Conservation (phyloP, 768 basidiomycete genomes). For the Multifurca ochricompacta region DNA sequence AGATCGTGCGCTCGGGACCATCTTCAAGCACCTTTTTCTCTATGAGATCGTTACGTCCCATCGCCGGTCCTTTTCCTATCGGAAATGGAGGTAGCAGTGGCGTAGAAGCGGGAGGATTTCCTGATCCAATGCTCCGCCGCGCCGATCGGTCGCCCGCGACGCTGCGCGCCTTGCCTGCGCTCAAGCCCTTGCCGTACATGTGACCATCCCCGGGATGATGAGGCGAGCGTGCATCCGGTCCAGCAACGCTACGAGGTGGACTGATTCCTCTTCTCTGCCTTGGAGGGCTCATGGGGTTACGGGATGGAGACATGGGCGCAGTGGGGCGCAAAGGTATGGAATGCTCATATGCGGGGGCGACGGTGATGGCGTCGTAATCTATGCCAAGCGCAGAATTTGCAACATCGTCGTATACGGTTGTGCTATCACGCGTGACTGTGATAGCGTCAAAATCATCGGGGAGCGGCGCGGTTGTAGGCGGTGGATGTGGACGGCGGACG, state of each 20-base stretch:
- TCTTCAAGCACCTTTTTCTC: slow-evolving; percentile 30
- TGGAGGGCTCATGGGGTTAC: not conserved
- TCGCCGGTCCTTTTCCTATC: slow-evolving; percentile 13
- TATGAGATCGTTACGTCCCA: slow-evolving; percentile 26
- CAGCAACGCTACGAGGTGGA: slow-evolving; percentile 15
- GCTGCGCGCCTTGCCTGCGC: slow-evolving; percentile 17
- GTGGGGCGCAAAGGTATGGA: not conserved
- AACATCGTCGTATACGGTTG: slow-evolving; percentile 16
- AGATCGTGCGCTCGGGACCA: slow-evolving; percentile 30
- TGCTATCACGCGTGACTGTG: slow-evolving; percentile 21
- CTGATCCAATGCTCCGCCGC: slow-evolving; percentile 9
- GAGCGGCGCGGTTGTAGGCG: slow-evolving; percentile 34
- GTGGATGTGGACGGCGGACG: slow-evolving; percentile 33
- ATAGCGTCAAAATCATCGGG: slow-evolving; percentile 37
- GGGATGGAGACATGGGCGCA: not conserved
- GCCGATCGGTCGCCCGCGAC: slow-evolving; percentile 6
- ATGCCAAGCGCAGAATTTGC: slow-evolving; percentile 15
- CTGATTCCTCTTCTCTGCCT: slow-evolving; percentile 8
- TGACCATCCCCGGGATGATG: not conserved
- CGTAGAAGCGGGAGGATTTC: not conserved
- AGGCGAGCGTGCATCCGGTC: not conserved
- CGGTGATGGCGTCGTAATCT: slow-evolving; percentile 19
- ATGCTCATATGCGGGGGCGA: not conserved
- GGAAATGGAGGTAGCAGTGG: not conserved
- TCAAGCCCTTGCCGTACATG: not conserved